Conservation (phyloP, 164 flowering plant species). For the Cinnamomum chago region DNA sequence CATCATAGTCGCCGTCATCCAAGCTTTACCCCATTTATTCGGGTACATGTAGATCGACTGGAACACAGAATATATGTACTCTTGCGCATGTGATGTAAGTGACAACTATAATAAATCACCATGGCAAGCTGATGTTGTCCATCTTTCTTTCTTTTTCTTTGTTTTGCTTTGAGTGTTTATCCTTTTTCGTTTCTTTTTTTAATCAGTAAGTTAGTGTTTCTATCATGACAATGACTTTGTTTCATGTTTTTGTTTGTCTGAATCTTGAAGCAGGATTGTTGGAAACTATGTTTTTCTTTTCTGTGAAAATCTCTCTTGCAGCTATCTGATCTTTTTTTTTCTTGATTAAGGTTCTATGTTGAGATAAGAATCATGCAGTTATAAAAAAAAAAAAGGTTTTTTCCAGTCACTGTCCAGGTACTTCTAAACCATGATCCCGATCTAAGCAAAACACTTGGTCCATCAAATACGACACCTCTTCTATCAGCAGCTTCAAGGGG, state of each 20-base stretch:
- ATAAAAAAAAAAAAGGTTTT: slow-evolving; percentile 16
- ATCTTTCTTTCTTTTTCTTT: too few relatives aligned
- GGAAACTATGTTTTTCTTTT: neutral
- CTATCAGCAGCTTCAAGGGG: slow-evolving; percentile 79
- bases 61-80: too few relatives aligned
- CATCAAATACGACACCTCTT: slow-evolving; percentile 75
- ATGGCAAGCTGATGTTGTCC: neutral
- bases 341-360: neutral
- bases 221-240: neutral
- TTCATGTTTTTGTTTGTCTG: neutral
- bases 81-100: too few relatives aligned
- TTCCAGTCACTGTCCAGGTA: slow-evolving; percentile 68
- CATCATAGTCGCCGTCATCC: too few relatives aligned
- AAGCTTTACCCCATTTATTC: too few relatives aligned
- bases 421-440: slow-evolving; percentile 59
- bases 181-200: too few relatives aligned
- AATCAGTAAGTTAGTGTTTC: too few relatives aligned
- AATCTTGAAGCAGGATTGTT: neutral
- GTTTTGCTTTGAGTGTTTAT: too few relatives aligned
- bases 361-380: neutral
- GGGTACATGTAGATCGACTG: too few relatives aligned
- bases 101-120: too few relatives aligned
- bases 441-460: slow-evolving; percentile 56
- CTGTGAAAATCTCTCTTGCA: neutral
- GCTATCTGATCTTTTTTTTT: neutral